A percentile compares a stretch with the other conserved stretches of the same genome.
phyloP scores from a whole-genome alignment of 495 filamentous ascomycete species.

The Aspergillus coremiiformis region DNA sequence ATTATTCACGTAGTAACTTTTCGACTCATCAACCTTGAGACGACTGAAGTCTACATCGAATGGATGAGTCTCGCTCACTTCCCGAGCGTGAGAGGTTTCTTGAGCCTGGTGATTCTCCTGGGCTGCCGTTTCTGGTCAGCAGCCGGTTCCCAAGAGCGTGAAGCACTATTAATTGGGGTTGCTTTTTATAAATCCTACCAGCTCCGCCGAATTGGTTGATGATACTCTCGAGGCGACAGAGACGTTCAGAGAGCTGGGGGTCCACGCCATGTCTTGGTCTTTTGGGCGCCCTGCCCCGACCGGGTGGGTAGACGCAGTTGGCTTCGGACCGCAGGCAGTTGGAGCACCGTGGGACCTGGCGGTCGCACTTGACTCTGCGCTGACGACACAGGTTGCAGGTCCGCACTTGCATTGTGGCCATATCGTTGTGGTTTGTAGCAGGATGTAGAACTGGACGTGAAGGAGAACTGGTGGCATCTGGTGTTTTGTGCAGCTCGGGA shows the following conservation, averaged over 20 bases:
- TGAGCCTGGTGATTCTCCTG: too few relatives aligned
- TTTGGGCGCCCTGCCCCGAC: slow-evolving; percentile 1
- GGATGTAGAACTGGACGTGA: too few relatives aligned
- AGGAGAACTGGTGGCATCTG: too few relatives aligned
- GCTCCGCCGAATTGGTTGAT: background rate
- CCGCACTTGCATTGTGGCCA: background rate
- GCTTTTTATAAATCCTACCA: background rate
- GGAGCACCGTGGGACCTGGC: background rate
- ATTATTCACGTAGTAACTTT: slow-evolving; percentile 67
- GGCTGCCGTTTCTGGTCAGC: too few relatives aligned
- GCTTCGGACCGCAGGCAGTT: background rate
- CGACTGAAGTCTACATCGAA: slow-evolving; percentile 45
- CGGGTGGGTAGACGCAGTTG: slow-evolving; percentile 1
- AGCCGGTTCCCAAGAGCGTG: too few relatives aligned
- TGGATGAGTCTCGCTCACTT: too few relatives aligned
- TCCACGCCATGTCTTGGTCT: background rate
- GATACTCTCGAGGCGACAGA: background rate
- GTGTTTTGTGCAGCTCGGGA: too few relatives aligned
- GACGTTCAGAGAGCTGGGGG: background rate
- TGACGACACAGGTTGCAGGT: background rate
- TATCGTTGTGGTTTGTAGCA: too few relatives aligned
- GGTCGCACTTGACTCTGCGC: slow-evolving; percentile 1
- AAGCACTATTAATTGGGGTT: background rate
- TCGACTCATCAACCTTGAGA: slow-evolving; percentile 63
- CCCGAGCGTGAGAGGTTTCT: too few relatives aligned